These are phyloP conservation scores for Oenanthe sinensis DNA, from an alignment of 129 eudicot species.

Conservation along the genomic window DNA sequence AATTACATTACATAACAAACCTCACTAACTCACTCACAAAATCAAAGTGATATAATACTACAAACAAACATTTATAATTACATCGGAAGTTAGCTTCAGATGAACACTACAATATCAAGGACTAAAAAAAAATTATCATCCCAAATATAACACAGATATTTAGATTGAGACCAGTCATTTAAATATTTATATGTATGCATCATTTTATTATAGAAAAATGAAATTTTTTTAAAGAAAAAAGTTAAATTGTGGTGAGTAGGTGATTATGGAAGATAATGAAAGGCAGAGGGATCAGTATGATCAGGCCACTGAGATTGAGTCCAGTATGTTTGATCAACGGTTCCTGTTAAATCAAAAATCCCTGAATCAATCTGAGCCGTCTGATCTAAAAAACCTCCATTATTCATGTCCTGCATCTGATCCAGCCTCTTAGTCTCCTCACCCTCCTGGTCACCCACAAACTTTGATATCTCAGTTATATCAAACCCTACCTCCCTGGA, in stretches of 20 bases:
- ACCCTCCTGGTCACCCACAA: constrained; percentile 11
- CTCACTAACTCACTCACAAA: not conserved
- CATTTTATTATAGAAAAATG: too few relatives aligned
- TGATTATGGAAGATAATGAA: constrained; percentile 47
- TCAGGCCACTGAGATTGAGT: constrained; percentile 55
- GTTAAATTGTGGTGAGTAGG: not conserved
- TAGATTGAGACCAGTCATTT: not conserved
- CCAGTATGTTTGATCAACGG: constrained; percentile 61
- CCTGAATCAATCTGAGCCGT: constrained; percentile 30
- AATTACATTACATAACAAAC: not conserved
- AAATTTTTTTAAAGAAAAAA: not conserved
- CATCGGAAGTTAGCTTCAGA: not conserved
- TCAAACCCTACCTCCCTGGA: constrained; percentile 31
- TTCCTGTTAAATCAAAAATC: constrained; percentile 55
- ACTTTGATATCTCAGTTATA: constrained; percentile 29
- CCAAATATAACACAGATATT: not conserved
- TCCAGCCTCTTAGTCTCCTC: not conserved
- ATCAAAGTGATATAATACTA: not conserved
- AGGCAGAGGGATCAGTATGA: constrained; percentile 28
- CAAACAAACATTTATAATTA: not conserved
- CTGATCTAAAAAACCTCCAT: constrained; percentile 22
- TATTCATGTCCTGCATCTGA: constrained; percentile 17
- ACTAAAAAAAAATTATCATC: not conserved
- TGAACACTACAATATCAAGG: not conserved
- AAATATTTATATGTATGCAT: not conserved